Conservation (phyloP, 2,329 filamentous ascomycete species). For the Curvularia spicifera region DNA sequence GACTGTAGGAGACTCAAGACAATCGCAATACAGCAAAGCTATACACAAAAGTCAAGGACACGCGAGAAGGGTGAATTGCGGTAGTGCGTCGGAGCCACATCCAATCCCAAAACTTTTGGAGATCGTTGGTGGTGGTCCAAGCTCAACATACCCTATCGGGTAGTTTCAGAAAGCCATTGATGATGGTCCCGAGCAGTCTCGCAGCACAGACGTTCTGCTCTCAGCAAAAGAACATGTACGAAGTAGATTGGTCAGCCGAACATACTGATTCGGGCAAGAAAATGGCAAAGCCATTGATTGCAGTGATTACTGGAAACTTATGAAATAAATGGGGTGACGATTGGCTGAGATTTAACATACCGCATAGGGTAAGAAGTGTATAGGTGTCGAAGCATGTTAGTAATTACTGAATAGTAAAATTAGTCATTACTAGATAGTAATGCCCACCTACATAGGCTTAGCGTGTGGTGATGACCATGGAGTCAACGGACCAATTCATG, state of each 20-base stretch:
- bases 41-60: neutral
- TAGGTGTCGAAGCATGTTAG: neutral
- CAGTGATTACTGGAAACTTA: constrained; percentile 7
- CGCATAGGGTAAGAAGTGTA: neutral
- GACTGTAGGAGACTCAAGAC: constrained; percentile 7
- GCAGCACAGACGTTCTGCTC: neutral
- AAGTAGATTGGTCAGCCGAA: neutral
- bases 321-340: neutral
- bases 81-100: constrained; percentile 1
- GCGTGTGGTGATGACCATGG: neutral
- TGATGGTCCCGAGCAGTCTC: neutral
- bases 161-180: neutral
- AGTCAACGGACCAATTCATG: neutral
- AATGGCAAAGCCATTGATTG: neutral
- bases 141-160: constrained; percentile 10
- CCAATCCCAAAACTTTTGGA: constrained; percentile 13
- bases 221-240: neutral
- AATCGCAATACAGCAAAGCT: neutral
- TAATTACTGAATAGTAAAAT: neutral
- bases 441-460: neutral
- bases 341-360: neutral
- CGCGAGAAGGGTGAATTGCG: neutral
- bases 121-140: constrained; percentile 10
- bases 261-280: neutral
- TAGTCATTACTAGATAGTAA: neutral